phyloP scores from a whole-genome alignment of 768 basidiomycete species.

The Trametes cubensis region DNA sequence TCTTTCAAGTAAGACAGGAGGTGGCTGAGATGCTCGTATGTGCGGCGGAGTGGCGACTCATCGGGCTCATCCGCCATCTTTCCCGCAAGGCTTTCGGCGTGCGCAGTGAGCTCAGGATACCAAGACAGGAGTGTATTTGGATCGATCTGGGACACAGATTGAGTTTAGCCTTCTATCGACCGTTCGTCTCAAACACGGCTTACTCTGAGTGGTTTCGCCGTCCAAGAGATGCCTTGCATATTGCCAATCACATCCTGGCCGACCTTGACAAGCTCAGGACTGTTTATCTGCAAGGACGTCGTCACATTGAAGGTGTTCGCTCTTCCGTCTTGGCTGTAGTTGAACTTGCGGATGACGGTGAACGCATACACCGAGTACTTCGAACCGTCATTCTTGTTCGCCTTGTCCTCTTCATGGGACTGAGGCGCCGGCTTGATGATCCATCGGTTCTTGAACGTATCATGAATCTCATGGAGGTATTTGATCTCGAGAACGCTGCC shows the following conservation, averaged over 20 bases:
- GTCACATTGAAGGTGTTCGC: constrained; percentile 29
- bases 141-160: constrained; percentile 44
- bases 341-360: constrained; percentile 32
- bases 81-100: constrained; percentile 43
- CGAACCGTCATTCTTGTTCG: constrained; percentile 17
- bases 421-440: constrained; percentile 30
- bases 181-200: neutral
- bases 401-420: constrained; percentile 10
- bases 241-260: constrained; percentile 60
- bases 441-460: constrained; percentile 28
- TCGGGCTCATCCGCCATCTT: constrained; percentile 39
- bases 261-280: constrained; percentile 56
- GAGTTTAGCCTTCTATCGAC: constrained; percentile 4
- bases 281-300: constrained; percentile 53
- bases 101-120: constrained; percentile 48
- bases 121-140: constrained; percentile 60
- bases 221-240: constrained; percentile 66
- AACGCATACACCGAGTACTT: constrained; percentile 34
- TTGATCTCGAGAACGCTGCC: constrained; percentile 32
- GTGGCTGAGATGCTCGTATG: constrained; percentile 51
- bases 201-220: constrained; percentile 58
- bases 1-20: constrained; percentile 52
- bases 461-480: constrained; percentile 30
- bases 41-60: constrained; percentile 38
- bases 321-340: constrained; percentile 23